A percentile compares a stretch with the other conserved stretches of the same genome.
Conservation (phyloP, 1,284 basidiomycete species). For the Cutaneotrichosporon arboriforme region DNA sequence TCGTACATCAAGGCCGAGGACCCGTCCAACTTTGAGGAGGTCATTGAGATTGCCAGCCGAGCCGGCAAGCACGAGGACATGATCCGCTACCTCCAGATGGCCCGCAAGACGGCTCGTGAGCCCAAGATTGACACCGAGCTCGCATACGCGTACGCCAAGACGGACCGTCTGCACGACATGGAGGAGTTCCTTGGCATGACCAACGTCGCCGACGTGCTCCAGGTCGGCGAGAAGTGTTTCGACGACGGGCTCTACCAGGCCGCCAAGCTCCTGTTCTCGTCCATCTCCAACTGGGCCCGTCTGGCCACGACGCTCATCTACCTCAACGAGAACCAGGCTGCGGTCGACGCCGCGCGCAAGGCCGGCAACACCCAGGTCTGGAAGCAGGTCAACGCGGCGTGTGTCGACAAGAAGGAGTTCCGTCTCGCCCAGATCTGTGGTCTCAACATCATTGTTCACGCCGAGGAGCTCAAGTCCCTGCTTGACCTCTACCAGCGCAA, state of each 20-base stretch:
- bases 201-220: constrained; percentile 93
- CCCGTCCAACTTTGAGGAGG: constrained; percentile 89
- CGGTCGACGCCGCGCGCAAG: constrained; percentile 96
- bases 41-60: constrained; percentile 92
- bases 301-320: constrained; percentile 98
- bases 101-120: constrained; percentile 94
- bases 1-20: constrained; percentile 99
- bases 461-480: constrained; percentile 79
- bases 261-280: constrained; percentile 88
- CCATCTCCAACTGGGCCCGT: constrained; percentile 98
- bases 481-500: constrained; percentile 82
- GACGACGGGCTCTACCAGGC: constrained; percentile 98
- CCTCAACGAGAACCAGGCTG: constrained; percentile 94
- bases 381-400: constrained; percentile 99
- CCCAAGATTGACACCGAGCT: constrained; percentile 97
- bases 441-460: constrained; percentile 74
- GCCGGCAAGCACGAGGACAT: constrained; percentile 98
- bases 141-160: constrained; percentile 94
- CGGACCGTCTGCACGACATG: constrained; percentile 96
- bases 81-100: constrained; percentile 97
- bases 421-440: constrained; percentile 97
- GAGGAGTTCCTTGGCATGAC: constrained; percentile 99
- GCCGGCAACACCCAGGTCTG: constrained; percentile 99
- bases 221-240: constrained; percentile 98
- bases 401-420: constrained; percentile 96